These are phyloP conservation scores for Gossypium mustelinum DNA, from an alignment of 345 rosid genomes.

Conservation along the genomic window DNA sequence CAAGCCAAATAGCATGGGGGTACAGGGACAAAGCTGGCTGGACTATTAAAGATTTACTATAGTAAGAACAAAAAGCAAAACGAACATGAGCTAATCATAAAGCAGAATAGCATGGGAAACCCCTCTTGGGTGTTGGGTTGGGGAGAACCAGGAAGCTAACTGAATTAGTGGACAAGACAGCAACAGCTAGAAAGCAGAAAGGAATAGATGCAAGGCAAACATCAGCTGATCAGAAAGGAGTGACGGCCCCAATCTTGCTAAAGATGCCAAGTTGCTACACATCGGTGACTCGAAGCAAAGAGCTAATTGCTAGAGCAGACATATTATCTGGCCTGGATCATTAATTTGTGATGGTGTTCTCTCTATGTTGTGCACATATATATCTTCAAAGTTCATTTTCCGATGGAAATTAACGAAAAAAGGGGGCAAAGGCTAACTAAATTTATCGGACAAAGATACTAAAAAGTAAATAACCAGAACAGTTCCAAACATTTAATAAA, in stretches of 20 bases:
- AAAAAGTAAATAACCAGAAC: background rate
- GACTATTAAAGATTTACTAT: background rate
- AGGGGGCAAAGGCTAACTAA: background rate
- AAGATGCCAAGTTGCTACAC: background rate
- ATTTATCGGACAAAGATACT: background rate
- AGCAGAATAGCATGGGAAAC: too few species aligned
- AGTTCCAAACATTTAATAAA: background rate
- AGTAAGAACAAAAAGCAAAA: too few species aligned
- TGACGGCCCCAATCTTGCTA: background rate
- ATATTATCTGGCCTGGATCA: background rate
- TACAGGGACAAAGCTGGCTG: background rate
- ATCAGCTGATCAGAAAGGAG: background rate
- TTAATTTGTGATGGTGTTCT: background rate
- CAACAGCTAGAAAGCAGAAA: background rate
- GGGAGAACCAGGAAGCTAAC: background rate
- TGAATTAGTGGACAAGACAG: background rate
- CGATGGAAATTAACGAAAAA: too few species aligned
- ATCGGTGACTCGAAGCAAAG: background rate
- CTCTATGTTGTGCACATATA: background rate
- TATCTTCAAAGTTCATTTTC: background rate
- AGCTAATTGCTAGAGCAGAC: background rate
- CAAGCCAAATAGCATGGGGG: background rate
- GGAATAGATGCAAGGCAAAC: background rate
- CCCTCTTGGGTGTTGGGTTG: too few species aligned
- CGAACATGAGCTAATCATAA: too few species aligned